These are phyloP conservation scores for Sarcodon aspratus DNA, from an alignment of 768 basidiomycete genomes.

Conservation along the genomic window DNA sequence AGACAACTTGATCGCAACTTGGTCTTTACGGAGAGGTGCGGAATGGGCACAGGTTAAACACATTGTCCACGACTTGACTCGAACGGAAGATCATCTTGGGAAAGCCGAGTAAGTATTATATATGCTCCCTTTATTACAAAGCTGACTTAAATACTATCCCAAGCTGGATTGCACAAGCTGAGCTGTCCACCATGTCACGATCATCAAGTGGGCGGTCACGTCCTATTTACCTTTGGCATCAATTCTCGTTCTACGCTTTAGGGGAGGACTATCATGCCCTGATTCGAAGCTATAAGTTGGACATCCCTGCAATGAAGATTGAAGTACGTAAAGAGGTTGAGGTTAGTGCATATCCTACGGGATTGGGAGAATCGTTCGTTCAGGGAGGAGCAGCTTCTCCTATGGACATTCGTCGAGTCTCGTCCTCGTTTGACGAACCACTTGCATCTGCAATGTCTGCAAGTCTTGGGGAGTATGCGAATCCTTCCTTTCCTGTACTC, in stretches of 20 bases:
- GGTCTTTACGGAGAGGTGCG: slow-evolving; percentile 42
- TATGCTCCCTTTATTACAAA: background rate
- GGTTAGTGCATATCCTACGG: slow-evolving; percentile 38
- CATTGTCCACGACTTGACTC: slow-evolving; percentile 8
- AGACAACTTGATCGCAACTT: slow-evolving; percentile 44
- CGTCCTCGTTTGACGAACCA: slow-evolving; percentile 69
- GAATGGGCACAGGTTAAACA: slow-evolving; percentile 45
- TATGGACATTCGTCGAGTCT: slow-evolving; percentile 29
- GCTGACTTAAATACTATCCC: background rate
- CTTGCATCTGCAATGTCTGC: slow-evolving; percentile 63
- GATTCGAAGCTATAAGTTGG: slow-evolving; percentile 52
- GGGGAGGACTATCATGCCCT: slow-evolving; percentile 73
- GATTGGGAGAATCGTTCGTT: slow-evolving; percentile 36
- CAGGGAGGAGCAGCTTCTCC: slow-evolving; percentile 32
- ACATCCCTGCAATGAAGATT: slow-evolving; percentile 44
- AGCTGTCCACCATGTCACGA: slow-evolving; percentile 63
- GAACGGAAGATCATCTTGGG: slow-evolving; percentile 2
- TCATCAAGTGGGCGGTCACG: slow-evolving; percentile 53
- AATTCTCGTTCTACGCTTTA: slow-evolving; percentile 72
- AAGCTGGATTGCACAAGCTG: slow-evolving; percentile 70
- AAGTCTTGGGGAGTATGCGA: slow-evolving; percentile 38
- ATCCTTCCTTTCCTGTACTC: slow-evolving; percentile 31
- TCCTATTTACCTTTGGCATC: slow-evolving; percentile 74
- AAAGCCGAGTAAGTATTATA: slow-evolving; percentile 22
- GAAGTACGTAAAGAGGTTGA: slow-evolving; percentile 67